These are phyloP conservation scores for Thielaviopsis ethacetica DNA, from an alignment of 2,329 filamentous ascomycete genomes.

Conservation along the genomic window DNA sequence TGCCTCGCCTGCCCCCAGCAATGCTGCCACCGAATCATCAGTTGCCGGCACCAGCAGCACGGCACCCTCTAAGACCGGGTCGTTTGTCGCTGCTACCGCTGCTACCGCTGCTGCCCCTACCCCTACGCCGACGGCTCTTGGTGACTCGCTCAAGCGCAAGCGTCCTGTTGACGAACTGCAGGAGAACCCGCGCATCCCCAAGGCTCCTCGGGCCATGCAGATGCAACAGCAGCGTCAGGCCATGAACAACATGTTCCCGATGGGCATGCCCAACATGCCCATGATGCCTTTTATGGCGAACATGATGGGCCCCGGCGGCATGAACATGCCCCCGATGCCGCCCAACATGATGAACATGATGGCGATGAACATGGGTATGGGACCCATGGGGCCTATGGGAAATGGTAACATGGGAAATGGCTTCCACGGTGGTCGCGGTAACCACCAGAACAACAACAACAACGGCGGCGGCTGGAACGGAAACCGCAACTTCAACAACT, in stretches of 20 bases:
- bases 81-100: background rate
- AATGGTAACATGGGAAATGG: constrained; percentile 8
- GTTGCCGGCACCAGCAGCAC: background rate
- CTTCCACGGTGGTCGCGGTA: background rate
- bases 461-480: constrained; percentile 3
- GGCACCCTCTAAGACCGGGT: background rate
- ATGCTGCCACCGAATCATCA: background rate
- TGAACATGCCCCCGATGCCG: constrained; percentile 20
- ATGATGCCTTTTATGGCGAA: constrained; percentile 23
- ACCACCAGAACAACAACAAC: constrained; percentile 12
- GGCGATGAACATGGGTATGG: constrained; percentile 17
- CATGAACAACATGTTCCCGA: constrained; percentile 26
- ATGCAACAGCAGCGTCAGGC: constrained; percentile 32
- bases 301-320: constrained; percentile 27
- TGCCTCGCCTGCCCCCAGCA: constrained; percentile 1
- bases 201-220: constrained; percentile 49
- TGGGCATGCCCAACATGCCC: constrained; percentile 22
- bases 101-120: background rate
- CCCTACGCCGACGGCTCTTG: background rate
- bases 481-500: constrained; percentile 17
- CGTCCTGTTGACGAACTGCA: constrained; percentile 59
- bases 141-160: constrained; percentile 46
- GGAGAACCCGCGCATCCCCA: constrained; percentile 46
- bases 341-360: constrained; percentile 14
- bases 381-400: constrained; percentile 6